phyloP scores from a whole-genome alignment of 495 filamentous ascomycete genomes.

The Cercophora scortea region DNA sequence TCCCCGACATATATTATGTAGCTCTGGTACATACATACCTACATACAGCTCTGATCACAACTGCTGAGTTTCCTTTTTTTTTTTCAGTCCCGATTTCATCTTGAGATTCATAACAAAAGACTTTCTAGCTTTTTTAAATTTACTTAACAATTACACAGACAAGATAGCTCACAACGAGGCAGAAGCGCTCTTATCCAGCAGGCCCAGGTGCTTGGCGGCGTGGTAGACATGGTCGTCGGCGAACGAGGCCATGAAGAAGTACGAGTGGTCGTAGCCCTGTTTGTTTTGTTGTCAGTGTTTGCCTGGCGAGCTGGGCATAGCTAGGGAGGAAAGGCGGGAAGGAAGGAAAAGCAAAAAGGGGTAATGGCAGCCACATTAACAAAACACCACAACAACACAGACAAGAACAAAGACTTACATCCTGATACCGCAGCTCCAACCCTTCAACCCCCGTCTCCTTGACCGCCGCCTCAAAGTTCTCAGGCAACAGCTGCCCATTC shows the following conservation, averaged over 20 bases:
- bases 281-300: not conserved
- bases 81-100: too few species aligned
- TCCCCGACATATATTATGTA: too few species aligned
- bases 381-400: not conserved
- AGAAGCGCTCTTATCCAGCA: not conserved
- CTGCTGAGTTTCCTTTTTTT: too few species aligned
- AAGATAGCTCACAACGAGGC: too few species aligned
- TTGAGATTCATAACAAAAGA: too few species aligned
- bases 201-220: constrained; percentile 70
- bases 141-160: too few species aligned
- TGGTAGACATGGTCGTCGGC: constrained; percentile 84
- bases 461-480: constrained; percentile 81
- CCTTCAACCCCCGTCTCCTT: constrained; percentile 60
- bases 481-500: constrained; percentile 82
- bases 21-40: too few species aligned
- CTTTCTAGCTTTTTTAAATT: too few species aligned
- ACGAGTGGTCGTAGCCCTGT: constrained; percentile 90
- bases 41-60: too few species aligned
- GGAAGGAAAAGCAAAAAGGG: too few species aligned
- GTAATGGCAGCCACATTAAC: not conserved
- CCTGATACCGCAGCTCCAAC: constrained; percentile 72
- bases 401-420: constrained; percentile 30
- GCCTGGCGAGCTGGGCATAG: too few species aligned
- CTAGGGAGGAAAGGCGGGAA: too few species aligned
- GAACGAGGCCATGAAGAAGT: constrained; percentile 88